Evolutionary conservation across 805 yeast genomes (phyloP), one percentile per base, ranked within the genome.

Genomic region (Cyberlindnera americana): DNA sequence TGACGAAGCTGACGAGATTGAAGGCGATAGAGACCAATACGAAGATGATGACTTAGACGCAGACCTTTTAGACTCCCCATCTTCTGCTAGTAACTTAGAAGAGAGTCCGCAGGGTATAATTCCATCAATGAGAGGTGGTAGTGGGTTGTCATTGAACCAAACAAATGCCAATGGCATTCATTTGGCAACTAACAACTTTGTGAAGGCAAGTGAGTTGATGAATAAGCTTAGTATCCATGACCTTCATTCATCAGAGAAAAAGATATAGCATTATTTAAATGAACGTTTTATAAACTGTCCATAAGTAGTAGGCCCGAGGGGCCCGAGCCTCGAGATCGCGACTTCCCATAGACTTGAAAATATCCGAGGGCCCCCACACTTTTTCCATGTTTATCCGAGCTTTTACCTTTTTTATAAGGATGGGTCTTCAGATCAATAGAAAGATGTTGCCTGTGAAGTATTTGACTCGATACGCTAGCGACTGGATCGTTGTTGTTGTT

Each of bases 41-140:
- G 44, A 27, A 16, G 54, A 45, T n/a, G 56, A 48, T 14, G 59
- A 54, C 23, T 38, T 56, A 10, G 62, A 57, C 35, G 64, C 52
- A 19, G 66, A 59, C 21, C 47, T 55, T 13, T 50, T 58, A 19
- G 48, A 48, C 6, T 66, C 63, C 4, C 39, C 48, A 11, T 26
- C 44, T 5, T n/a, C 7, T 31, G 9, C 34, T 12, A 27, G 25
- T 19, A 14, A 19, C 15, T 12, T 22, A 3, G 38, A 34, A 19
- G 6, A 12, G 23, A 10, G 26, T 19, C 4, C 29, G 17, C 23
- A 37, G 21, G 37, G 41, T 10, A 50, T 38, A n/a, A 10, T 35
- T 14, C 46, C 50, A 4, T 47, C 39, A 21, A 33, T 37, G 45
- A 29, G 28, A 27, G 43, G 25, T 33, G 41, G 31, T 26, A 46